Percentiles rank a stretch among this genome's conserved stretches.
These are phyloP conservation scores for Emmonsiellopsis sp. DNA, from an alignment of 2,329 filamentous ascomycete genomes.

Conservation along the genomic window DNA sequence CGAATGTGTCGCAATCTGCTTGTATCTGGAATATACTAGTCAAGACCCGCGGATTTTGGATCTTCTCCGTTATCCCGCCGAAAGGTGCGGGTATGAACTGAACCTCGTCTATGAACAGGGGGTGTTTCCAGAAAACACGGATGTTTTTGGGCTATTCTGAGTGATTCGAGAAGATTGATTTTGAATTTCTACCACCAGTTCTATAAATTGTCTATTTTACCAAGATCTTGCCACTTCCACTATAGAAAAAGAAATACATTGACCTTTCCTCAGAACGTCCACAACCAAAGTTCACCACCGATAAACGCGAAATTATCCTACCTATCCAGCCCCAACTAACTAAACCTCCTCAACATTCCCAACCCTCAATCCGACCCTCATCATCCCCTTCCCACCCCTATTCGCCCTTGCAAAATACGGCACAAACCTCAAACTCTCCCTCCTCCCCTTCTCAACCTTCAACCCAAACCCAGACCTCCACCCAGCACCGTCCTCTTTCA, in stretches of 20 bases:
- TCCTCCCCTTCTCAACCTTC: not conserved
- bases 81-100: slow-evolving; percentile 24
- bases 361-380: slow-evolving; percentile 34
- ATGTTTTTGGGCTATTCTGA: slow-evolving; percentile 1
- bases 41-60: slow-evolving; percentile 19
- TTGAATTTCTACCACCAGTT: too few species aligned
- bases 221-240: too few species aligned
- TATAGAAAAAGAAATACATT: too few species aligned
- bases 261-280: too few species aligned
- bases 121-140: not conserved
- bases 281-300: too few species aligned
- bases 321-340: too few species aligned
- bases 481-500: not conserved
- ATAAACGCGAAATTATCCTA: too few species aligned
- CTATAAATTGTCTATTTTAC: too few species aligned
- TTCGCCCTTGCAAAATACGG: slow-evolving; percentile 50
- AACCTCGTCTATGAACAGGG: slow-evolving; percentile 15
- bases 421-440: slow-evolving; percentile 35
- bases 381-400: slow-evolving; percentile 45
- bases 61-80: slow-evolving; percentile 26
- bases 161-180: too few species aligned
- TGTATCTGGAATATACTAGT: slow-evolving; percentile 23
- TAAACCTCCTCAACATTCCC: too few species aligned
- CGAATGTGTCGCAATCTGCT: slow-evolving; percentile 30
- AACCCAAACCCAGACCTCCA: not conserved